Base-by-base conservation (phyloP, 768 basidiomycete genomes). In the Calvatia gigantea region DNA sequence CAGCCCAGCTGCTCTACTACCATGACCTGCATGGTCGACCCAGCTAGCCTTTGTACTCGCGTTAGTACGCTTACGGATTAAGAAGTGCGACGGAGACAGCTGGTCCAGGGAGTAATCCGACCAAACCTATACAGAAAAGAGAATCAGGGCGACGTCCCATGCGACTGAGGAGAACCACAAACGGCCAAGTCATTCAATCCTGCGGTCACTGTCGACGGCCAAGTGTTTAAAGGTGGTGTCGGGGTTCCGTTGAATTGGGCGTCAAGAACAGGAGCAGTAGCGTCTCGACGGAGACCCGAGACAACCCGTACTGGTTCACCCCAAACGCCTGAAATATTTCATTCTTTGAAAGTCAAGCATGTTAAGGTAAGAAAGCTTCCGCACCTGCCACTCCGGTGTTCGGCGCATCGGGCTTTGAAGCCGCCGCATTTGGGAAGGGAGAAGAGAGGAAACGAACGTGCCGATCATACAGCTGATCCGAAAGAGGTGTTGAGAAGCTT, bases 241-340 rank as follows among this genome's bases (percentile, higher is more conserved):
- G 68, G 60, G 2, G 58, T 60, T 21, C 73, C 73, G 6, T 72
- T 62, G 56, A 74, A 74, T 50, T 74, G 73, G 3, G 73, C 68
- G 8, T 57, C 63, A 12, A 74, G 64, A 6, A 74, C 73, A 1
- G 73, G 66, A 31, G 70, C 66, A 7, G 71, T 71, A 5, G 73
- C 72, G 58, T 74, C 73, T 4, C 71, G 66, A 17, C 73, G 65
- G 21, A 74, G 63, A 5, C 73, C 73, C 1, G 73, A 74, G 7
- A 74, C 61, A 11, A 70, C 70, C 14, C 67, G 67, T 47, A 73
- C 61, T 6, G 73, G 66, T 58, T 74, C 73, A 6, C 73, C 73
- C 73, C 73, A 74, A 31, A 74, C 62, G 17, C 73, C 62, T 42
- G 52, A n/a, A 27, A 29, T 12, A 17, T 28, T 32, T 21, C 3